Evolutionary conservation across 2,329 filamentous ascomycete genomes (phyloP).

Genomic region (Penicillium frequentans): DNA sequence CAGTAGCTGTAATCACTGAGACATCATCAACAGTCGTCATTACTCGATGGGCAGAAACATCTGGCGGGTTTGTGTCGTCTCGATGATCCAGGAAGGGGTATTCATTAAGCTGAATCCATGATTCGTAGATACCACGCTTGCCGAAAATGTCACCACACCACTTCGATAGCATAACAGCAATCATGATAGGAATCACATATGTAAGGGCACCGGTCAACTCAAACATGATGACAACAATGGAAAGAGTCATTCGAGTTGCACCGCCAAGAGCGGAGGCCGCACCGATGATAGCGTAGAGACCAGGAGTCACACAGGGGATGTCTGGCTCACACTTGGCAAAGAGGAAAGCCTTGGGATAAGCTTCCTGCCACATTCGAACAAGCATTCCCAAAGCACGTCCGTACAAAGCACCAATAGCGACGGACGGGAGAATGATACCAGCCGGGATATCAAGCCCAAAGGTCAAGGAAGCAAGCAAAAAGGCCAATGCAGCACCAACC

Average conservation of each 20-base stretch:
- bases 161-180: slow-evolving; percentile 96
- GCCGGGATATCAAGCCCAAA: slow-evolving; percentile 94
- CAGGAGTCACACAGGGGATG: slow-evolving; percentile 83
- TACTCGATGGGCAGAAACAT: slow-evolving; percentile 80
- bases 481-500: slow-evolving; percentile 78
- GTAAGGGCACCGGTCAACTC: slow-evolving; percentile 94
- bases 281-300: slow-evolving; percentile 94
- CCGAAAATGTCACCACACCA: slow-evolving; percentile 98
- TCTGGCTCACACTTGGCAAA: slow-evolving; percentile 84
- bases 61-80: slow-evolving; percentile 74
- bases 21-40: slow-evolving; percentile 94
- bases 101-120: slow-evolving; percentile 94
- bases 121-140: slow-evolving; percentile 91
- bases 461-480: slow-evolving; percentile 80
- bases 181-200: slow-evolving; percentile 98
- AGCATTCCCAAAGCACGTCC: slow-evolving; percentile 87
- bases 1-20: slow-evolving; percentile 79
- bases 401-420: slow-evolving; percentile 89
- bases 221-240: slow-evolving; percentile 99
- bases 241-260: slow-evolving; percentile 94
- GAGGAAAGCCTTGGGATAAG: slow-evolving; percentile 72
- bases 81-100: slow-evolving; percentile 95
- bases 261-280: slow-evolving; percentile 92
- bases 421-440: slow-evolving; percentile 91
- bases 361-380: slow-evolving; percentile 82